Conservation (phyloP, 495 filamentous ascomycete species). For the Trypethelium eluteriae region DNA sequence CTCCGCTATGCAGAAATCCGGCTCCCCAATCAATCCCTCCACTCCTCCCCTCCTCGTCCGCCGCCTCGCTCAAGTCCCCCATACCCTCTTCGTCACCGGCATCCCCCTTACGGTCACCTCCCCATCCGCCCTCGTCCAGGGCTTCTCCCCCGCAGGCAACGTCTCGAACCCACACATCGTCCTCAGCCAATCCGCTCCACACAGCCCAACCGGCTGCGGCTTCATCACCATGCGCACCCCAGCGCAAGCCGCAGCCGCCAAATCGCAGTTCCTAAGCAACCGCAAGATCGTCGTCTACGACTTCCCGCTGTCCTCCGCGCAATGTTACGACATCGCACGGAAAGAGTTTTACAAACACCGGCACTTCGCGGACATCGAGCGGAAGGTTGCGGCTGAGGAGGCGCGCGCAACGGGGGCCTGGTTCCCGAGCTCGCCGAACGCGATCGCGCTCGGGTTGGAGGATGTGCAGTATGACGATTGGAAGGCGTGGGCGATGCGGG, state of each 20-base stretch:
- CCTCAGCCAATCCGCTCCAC: not conserved
- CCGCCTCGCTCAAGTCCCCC: not conserved
- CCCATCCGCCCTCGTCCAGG: slow-evolving; percentile 39
- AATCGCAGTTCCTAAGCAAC: not conserved
- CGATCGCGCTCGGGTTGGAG: slow-evolving; percentile 77
- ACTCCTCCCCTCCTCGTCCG: not conserved
- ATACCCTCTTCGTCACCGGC: slow-evolving; percentile 1
- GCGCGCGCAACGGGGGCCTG: slow-evolving; percentile 74
- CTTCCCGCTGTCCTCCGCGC: slow-evolving; percentile 24
- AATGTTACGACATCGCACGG: slow-evolving; percentile 81
- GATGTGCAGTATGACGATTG: slow-evolving; percentile 67
- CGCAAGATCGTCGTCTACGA: slow-evolving; percentile 2
- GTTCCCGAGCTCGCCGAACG: slow-evolving; percentile 66
- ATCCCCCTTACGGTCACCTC: not conserved
- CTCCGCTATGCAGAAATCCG: not conserved
- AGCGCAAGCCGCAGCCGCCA: not conserved
- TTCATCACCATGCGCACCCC: slow-evolving; percentile 2
- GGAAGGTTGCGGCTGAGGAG: slow-evolving; percentile 80
- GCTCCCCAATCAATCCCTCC: not conserved
- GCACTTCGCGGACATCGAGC: slow-evolving; percentile 73
- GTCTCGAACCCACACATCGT: not conserved
- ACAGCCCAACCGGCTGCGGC: not conserved
- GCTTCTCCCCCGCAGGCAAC: not conserved
- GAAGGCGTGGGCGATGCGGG: slow-evolving; percentile 66
- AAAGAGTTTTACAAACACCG: slow-evolving; percentile 84